phyloP scores from a whole-genome alignment of 2,329 filamentous ascomycete species.

The Aureobasidium subglaciale region DNA sequence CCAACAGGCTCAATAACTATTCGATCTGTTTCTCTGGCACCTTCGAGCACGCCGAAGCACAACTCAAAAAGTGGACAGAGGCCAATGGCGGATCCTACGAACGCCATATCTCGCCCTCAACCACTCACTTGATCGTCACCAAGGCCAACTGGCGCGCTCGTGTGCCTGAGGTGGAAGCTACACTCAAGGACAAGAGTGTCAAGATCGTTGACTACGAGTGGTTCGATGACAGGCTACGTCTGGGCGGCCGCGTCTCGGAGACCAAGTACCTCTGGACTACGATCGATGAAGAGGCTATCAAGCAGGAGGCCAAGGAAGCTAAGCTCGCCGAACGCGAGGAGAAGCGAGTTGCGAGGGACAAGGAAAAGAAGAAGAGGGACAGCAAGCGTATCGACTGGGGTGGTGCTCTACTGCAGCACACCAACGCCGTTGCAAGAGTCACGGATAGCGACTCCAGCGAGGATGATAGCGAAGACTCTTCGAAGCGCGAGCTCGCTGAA shows the following conservation, averaged over 20 bases:
- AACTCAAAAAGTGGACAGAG: constrained; percentile 56
- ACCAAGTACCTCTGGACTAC: constrained; percentile 30
- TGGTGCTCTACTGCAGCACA: constrained; percentile 5
- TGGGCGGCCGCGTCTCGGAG: constrained; percentile 27
- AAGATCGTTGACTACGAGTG: constrained; percentile 38
- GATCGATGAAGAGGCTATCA: constrained; percentile 21
- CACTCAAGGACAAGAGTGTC: constrained; percentile 15
- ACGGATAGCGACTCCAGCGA: not conserved
- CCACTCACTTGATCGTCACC: constrained; percentile 69
- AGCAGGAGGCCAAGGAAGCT: constrained; percentile 24
- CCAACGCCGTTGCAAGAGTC: not conserved
- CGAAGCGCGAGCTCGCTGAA: constrained; percentile 3
- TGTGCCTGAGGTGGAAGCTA: constrained; percentile 1
- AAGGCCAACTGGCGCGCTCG: constrained; percentile 50
- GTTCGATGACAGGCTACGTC: constrained; percentile 43
- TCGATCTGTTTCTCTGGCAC: constrained; percentile 47
- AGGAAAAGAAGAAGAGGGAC: constrained; percentile 27
- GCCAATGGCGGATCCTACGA: constrained; percentile 55
- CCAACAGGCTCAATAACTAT: constrained; percentile 36
- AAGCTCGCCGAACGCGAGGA: constrained; percentile 26
- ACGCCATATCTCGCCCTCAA: constrained; percentile 42
- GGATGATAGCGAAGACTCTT: not conserved
- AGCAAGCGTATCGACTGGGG: constrained; percentile 21
- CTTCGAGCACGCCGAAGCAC: constrained; percentile 43
- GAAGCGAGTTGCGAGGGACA: constrained; percentile 17